Conservation (phyloP, 2,329 filamentous ascomycete genomes). For the Nothophoma quercina region DNA sequence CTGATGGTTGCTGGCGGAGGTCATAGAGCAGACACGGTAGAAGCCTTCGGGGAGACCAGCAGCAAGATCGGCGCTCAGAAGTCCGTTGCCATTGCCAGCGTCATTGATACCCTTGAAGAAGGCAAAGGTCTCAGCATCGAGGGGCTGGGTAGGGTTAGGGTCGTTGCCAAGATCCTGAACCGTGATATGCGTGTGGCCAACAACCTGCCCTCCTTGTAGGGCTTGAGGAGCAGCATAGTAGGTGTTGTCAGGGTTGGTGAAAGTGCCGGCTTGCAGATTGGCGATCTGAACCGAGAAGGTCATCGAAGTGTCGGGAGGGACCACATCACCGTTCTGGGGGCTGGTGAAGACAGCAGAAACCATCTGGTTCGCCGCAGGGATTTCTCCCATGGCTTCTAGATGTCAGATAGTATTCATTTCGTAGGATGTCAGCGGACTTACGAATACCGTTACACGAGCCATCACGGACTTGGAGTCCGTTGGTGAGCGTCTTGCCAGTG, state of each 20-base stretch:
- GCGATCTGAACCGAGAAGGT: constrained; percentile 57
- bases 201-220: constrained; percentile 52
- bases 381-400: constrained; percentile 67
- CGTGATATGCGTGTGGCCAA: constrained; percentile 61
- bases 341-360: constrained; percentile 61
- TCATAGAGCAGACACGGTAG: constrained; percentile 63
- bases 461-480: constrained; percentile 58
- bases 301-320: constrained; percentile 55
- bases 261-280: constrained; percentile 61
- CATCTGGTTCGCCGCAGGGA: constrained; percentile 62
- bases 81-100: constrained; percentile 56
- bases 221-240: constrained; percentile 65
- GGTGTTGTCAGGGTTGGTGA: constrained; percentile 62
- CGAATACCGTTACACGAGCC: constrained; percentile 66
- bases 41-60: constrained; percentile 58
- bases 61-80: constrained; percentile 55
- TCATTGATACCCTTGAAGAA: constrained; percentile 69
- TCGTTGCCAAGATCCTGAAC: constrained; percentile 57
- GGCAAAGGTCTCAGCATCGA: constrained; percentile 56
- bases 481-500: constrained; percentile 61
- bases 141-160: constrained; percentile 47
- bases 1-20: constrained; percentile 61
- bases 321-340: constrained; percentile 53
- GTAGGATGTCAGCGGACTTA: too few species aligned
- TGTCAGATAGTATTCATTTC: too few species aligned